Percentiles rank a stretch among this genome's conserved stretches.
Conservation (phyloP, 257 asterid species). For the Orobanche coerulescens region DNA sequence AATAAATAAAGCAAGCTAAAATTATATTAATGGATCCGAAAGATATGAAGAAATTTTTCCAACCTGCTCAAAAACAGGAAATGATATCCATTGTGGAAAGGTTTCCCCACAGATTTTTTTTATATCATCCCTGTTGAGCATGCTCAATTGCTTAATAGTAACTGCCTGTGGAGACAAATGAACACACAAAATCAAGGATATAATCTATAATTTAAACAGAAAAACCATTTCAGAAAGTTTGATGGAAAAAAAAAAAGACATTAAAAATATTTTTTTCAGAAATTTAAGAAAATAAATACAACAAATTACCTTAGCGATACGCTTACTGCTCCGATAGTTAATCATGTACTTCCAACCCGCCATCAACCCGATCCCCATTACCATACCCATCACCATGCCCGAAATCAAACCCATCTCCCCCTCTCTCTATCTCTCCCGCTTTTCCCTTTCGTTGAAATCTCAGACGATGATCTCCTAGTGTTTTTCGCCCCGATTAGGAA, state of each 20-base stretch:
- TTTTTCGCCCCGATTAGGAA: neutral
- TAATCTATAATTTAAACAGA: neutral
- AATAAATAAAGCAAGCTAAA: neutral
- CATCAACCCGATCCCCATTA: slow-evolving; percentile 78
- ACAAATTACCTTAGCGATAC: slow-evolving; percentile 81
- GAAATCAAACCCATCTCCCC: slow-evolving; percentile 71
- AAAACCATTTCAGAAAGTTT: too few relatives aligned
- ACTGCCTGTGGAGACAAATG: slow-evolving; percentile 58
- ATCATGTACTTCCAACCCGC: slow-evolving; percentile 81
- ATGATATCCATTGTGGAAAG: slow-evolving; percentile 90
- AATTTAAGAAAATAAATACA: neutral
- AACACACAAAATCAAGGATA: slow-evolving; percentile 19
- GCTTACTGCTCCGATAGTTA: slow-evolving; percentile 51
- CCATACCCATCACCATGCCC: slow-evolving; percentile 72
- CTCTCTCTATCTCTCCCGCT: neutral
- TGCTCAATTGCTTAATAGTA: slow-evolving; percentile 57
- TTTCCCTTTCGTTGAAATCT: neutral
- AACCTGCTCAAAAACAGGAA: slow-evolving; percentile 94
- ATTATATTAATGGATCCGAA: neutral
- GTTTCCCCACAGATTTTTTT: slow-evolving; percentile 86
- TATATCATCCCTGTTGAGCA: slow-evolving; percentile 74
- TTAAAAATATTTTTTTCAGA: neutral
- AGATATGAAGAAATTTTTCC: neutral
- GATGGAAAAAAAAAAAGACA: neutral
- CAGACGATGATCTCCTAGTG: slow-evolving; percentile 12